Percentiles rank a stretch among this genome's conserved stretches.
Conservation (phyloP, 2,329 filamentous ascomycete genomes). For the Penicillium sp. region DNA sequence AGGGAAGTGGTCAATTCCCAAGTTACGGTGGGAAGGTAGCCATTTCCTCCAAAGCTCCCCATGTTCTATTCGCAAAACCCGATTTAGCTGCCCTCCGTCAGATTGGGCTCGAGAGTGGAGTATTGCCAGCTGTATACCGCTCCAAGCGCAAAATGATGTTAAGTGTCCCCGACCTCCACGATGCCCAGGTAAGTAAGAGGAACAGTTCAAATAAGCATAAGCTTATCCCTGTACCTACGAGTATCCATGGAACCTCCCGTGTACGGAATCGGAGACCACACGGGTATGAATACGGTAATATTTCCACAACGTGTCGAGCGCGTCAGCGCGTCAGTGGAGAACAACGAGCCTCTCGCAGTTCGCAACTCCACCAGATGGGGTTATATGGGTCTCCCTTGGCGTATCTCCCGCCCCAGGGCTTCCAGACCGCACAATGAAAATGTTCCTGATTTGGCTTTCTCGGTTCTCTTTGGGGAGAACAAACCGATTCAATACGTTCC, state of each 20-base stretch:
- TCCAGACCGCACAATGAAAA: conserved; percentile 17
- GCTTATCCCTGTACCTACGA: neutral
- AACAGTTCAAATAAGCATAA: neutral
- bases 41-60: too few species aligned
- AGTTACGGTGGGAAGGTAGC: too few species aligned
- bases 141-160: too few species aligned
- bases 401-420: neutral
- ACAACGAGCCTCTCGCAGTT: conserved; percentile 3
- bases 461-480: conserved; percentile 1
- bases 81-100: too few species aligned
- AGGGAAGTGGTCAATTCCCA: too few species aligned
- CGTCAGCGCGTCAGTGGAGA: conserved; percentile 6
- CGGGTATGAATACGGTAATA: neutral
- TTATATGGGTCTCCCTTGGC: conserved; percentile 4
- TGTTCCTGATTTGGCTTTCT: conserved; percentile 1
- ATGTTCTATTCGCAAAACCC: too few species aligned
- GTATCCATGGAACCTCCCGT: neutral
- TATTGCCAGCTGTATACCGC: too few species aligned
- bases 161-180: too few species aligned
- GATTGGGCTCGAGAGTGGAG: too few species aligned
- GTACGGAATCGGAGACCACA: too few species aligned
- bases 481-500: conserved; percentile 1
- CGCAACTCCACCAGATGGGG: conserved; percentile 1
- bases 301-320: conserved; percentile 2
- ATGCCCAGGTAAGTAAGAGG: too few species aligned